Conservation (phyloP, 148 eudicot genomes). For the Pouteria glomerata region DNA sequence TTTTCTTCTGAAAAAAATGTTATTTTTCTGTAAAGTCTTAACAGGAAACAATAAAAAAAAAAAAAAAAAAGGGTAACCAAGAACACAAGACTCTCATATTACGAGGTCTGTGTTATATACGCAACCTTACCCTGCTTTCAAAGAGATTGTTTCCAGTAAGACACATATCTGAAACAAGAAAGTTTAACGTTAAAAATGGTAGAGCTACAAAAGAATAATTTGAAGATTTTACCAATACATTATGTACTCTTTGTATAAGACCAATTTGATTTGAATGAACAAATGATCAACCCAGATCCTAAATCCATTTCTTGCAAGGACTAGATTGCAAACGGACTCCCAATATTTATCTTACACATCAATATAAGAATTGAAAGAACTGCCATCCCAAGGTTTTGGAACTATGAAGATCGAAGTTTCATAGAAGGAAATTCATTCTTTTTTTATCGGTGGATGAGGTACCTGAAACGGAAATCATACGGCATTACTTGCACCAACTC, state of each 20-base stretch:
- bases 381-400: conserved; percentile 1
- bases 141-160: too few relatives aligned
- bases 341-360: not conserved
- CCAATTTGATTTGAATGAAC: conserved; percentile 20
- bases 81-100: too few relatives aligned
- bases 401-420: not conserved
- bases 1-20: too few relatives aligned
- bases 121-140: too few relatives aligned
- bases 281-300: conserved; percentile 7
- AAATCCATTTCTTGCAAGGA: conserved; percentile 1
- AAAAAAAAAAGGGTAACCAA: too few relatives aligned
- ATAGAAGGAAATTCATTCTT: not conserved
- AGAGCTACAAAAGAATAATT: not conserved
- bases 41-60: too few relatives aligned
- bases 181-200: too few relatives aligned
- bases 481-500: conserved; percentile 53
- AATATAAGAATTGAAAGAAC: not conserved
- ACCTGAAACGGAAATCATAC: conserved; percentile 85
- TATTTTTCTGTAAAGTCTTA: too few relatives aligned
- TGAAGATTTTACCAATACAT: not conserved
- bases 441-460: conserved; percentile 47
- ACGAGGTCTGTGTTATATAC: too few relatives aligned
- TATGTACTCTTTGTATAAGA: not conserved
- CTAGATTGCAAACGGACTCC: not conserved
- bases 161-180: too few relatives aligned